Conservation (phyloP, 2,329 filamentous ascomycete genomes). For the Colletotrichum gloeosporioides region DNA sequence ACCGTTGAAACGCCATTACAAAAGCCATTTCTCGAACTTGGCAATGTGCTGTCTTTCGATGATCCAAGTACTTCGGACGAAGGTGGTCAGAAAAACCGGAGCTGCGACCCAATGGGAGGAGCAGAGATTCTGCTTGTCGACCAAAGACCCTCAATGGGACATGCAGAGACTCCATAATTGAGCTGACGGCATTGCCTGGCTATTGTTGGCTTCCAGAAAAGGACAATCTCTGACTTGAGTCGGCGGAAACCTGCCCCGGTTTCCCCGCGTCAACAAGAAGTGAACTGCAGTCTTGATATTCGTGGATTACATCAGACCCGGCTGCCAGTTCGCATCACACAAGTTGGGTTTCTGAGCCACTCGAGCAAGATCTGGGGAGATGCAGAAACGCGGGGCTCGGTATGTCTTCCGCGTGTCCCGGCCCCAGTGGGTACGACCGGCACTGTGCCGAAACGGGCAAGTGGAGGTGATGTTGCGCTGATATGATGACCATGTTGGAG, state of each 20-base stretch:
- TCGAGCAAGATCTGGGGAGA: neutral
- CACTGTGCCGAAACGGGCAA: neutral
- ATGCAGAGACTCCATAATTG: neutral
- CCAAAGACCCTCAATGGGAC: neutral
- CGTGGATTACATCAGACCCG: fast-evolving
- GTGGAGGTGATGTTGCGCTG: neutral
- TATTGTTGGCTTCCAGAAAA: no score
- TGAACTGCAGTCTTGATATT: fast-evolving
- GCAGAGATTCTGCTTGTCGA: neutral
- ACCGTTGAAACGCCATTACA: neutral
- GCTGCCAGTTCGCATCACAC: fast-evolving
- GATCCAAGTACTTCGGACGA: neutral
- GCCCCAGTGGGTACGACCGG: neutral
- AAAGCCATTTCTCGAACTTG: neutral
- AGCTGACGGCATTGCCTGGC: neutral
- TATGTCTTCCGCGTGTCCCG: neutral
- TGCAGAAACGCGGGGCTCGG: neutral
- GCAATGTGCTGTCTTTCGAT: neutral
- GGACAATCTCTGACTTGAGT: neutral
- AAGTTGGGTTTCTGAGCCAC: fast-evolving
- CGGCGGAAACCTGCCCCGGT: fast-evolving
- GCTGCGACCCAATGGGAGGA: neutral
- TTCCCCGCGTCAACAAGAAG: fast-evolving
- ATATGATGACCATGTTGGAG: fast-evolving
- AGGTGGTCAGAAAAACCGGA: neutral